Base-by-base conservation (phyloP, 2,329 filamentous ascomycete species). In the Rutstroemia sp. region DNA sequence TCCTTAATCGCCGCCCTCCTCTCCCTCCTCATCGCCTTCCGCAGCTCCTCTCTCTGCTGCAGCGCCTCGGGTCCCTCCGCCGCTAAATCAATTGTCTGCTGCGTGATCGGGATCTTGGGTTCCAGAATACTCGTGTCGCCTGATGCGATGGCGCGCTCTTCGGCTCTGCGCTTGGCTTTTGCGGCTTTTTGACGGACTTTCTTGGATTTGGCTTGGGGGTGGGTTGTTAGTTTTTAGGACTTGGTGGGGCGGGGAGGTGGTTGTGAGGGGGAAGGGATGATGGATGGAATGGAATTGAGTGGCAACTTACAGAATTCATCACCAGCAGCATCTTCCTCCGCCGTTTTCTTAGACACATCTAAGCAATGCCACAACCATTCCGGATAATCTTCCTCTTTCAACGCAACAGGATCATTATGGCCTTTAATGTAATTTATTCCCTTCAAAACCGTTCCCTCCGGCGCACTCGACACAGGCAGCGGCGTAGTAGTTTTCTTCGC, bases 351-450 rank as follows among this genome's bases (percentile, higher is more conserved):
- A 65, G 72, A 75, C 57, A 80, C 77, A 51, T 84, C 80, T 55
- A 94, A 73, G 63, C 87, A 83, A 3, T 73, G 76, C 89, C 89
- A 95, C 60, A 95, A 71, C 89, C 89, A 95, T 23, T 76, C 76
- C 3, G 89, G 89, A 72, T 95, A 95, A 60, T 88, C 87, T 21
- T 83, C 76, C 64, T 95, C 89, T 37, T 83, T 77, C 65, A 84
- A 71, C 9, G 89, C 89, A 5, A 92, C 75, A 0, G 89, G 89
- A 68, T 92, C 88, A 38, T 78, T 73, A 67, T 80, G 79, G 63
- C 81, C 82, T 75, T 94, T 94, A 67, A 85, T 72, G 72, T 87
- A 92, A 71, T 90, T 92, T 56, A 95, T 75, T 1, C 89, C 89
- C 55, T 77, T 83, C 44, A 95, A 75, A 14, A 83, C 73, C 14